These are phyloP conservation scores for Citrullus mucosospermus DNA, from an alignment of 306 rosid genomes.

Conservation along the genomic window DNA sequence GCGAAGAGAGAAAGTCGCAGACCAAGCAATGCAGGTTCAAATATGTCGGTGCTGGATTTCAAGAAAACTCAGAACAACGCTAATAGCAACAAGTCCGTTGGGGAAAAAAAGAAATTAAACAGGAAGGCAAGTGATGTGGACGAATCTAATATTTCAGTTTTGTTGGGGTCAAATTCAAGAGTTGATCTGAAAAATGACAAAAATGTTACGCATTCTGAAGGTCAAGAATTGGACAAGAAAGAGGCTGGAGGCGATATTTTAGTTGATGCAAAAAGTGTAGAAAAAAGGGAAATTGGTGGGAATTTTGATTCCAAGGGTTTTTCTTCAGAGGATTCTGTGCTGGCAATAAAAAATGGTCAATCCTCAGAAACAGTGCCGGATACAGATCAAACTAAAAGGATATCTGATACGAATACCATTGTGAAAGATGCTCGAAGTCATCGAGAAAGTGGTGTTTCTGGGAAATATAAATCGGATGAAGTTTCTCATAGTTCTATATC, in stretches of 20 bases:
- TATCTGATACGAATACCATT: constrained; percentile 18
- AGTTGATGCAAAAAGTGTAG: constrained; percentile 20
- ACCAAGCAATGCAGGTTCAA: constrained; percentile 26
- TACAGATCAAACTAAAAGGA: constrained; percentile 18
- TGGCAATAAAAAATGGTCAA: constrained; percentile 5
- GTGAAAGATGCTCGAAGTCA: constrained; percentile 22
- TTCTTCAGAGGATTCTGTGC: constrained; percentile 22
- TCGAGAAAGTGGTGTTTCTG: constrained; percentile 26
- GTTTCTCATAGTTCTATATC: constrained; percentile 42
- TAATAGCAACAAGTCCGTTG: constrained; percentile 13
- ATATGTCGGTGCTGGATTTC: constrained; percentile 22
- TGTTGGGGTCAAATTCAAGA: constrained; percentile 21
- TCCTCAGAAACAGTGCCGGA: constrained; percentile 10
- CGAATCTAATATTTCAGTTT: constrained; percentile 40
- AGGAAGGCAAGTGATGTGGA: constrained; percentile 49
- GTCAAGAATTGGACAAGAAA: constrained; percentile 16
- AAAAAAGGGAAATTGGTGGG: constrained; percentile 21
- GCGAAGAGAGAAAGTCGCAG: constrained; percentile 41
- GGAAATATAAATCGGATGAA: constrained; percentile 26
- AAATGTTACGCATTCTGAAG: constrained; percentile 16
- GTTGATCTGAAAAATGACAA: constrained; percentile 32
- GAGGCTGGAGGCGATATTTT: constrained; percentile 21
- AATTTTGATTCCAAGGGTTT: constrained; percentile 15
- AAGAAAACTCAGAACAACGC: constrained; percentile 36
- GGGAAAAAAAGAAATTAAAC: constrained; percentile 37